Evolutionary conservation across 495 filamentous ascomycete species (phyloP).

Genomic region (Podospora sp.): DNA sequence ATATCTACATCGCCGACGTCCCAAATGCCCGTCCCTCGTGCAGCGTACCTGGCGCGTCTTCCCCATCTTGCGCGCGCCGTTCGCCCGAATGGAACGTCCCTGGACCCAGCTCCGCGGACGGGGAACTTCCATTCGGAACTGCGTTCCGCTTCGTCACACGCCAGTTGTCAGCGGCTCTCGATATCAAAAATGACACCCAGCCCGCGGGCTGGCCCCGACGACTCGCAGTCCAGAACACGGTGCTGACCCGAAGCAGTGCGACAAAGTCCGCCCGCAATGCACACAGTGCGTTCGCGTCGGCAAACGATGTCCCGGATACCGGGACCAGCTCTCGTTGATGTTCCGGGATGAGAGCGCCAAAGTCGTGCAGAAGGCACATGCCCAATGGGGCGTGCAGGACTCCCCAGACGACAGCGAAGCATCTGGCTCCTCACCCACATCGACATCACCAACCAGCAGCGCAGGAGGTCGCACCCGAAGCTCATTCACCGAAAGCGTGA

Average conservation of each 20-base stretch:
- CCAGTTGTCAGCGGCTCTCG: background rate
- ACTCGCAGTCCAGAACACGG: slow-evolving; percentile 3
- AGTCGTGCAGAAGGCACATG: slow-evolving; percentile 65
- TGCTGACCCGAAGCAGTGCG: slow-evolving; percentile 55
- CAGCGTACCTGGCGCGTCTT: slow-evolving; percentile 1
- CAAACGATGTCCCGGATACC: slow-evolving; percentile 68
- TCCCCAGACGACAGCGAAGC: slow-evolving; percentile 22
- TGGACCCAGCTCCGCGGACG: slow-evolving; percentile 2
- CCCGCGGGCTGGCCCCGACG: slow-evolving; percentile 27
- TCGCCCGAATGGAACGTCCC: background rate
- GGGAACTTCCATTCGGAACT: background rate
- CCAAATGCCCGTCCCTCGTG: background rate
- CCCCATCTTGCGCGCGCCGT: background rate
- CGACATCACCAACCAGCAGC: slow-evolving; percentile 18
- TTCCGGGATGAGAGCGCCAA: slow-evolving; percentile 74
- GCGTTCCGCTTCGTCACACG: background rate
- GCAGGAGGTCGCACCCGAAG: slow-evolving; percentile 15
- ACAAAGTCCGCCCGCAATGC: slow-evolving; percentile 65
- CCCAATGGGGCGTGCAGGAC: slow-evolving; percentile 49
- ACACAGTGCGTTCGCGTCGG: slow-evolving; percentile 62
- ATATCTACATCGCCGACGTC: background rate
- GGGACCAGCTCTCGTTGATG: slow-evolving; percentile 67
- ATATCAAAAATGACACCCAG: slow-evolving; percentile 9
- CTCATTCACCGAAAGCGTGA: slow-evolving; percentile 6
- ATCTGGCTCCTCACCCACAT: slow-evolving; percentile 36